Base-by-base conservation (phyloP, 2,329 filamentous ascomycete genomes). In the Dactylella cylindrospora region DNA sequence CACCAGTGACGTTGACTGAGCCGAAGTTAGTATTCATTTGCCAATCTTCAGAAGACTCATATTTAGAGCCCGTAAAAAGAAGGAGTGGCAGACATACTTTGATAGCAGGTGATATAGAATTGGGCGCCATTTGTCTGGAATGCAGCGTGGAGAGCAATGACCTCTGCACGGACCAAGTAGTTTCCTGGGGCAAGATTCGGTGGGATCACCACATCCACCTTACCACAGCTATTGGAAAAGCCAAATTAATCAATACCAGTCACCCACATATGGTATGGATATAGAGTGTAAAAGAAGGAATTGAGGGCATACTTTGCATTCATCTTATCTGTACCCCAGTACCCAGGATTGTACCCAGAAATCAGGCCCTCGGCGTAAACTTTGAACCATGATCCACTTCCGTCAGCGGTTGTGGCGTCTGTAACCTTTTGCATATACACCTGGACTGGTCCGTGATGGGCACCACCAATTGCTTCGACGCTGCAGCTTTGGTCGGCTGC, bases 161-260 rank as follows among this genome's bases (percentile, higher is more conserved):
- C 73, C 72, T 82, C 79, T 26, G 78, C 76, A 36, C 79, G 75
- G 69, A 82, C 71, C 19, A 82, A 75, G 66, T 81, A 81, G 49
- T 80, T 73, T 32, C 79, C 79, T 1, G 77, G 72, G 2, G 78
- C 76, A 55, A 81, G 74, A 71, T 76, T 77, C 26, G 72, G 66
- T 33, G 79, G 79, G 55, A 81, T 70, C 55, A 71, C 72, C 71
- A 80, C 77, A 67, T 74, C 76, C 32, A 72, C 70, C 41, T 55
- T 55, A 9, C 51, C 51, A 35, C 51, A 55, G n/a, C 51, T 55
- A 41, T 55, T 19, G 3, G 26, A 10, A 25, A 15, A 12, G 13
- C n/a, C n/a, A n/a, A n/a, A n/a, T n/a, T n/a, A n/a, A n/a, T n/a
- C n/a, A n/a, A n/a, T n/a, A n/a, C n/a, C n/a, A n/a, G n/a, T n/a